Evolutionary conservation across 768 basidiomycete genomes (phyloP).

Genomic region (Aureoboletus auriporus): DNA sequence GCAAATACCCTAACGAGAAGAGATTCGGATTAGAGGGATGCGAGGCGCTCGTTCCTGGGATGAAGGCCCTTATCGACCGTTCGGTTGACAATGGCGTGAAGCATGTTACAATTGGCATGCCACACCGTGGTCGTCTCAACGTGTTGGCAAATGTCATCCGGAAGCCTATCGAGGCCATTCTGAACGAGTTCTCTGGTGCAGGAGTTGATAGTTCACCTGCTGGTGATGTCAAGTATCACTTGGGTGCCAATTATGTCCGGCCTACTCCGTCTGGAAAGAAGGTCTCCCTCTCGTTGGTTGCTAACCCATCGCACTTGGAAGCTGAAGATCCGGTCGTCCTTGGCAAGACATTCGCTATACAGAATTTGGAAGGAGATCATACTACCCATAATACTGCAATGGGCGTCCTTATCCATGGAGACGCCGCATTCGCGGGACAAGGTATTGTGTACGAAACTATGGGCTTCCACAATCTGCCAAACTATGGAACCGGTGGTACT

Average conservation of each 20-base stretch:
- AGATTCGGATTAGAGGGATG: constrained; percentile 98
- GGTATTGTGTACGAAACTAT: constrained; percentile 99
- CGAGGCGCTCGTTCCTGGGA: constrained; percentile 95
- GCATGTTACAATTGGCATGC: constrained; percentile 97
- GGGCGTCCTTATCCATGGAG: constrained; percentile 94
- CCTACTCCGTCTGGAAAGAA: constrained; percentile 98
- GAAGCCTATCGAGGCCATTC: constrained; percentile 95
- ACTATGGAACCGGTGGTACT: constrained; percentile 96
- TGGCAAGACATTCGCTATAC: constrained; percentile 96
- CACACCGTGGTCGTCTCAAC: constrained; percentile 97
- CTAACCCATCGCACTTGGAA: constrained; percentile 97
- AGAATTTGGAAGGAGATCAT: constrained; percentile 91
- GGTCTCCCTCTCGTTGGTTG: constrained; percentile 94
- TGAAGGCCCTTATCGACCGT: constrained; percentile 99
- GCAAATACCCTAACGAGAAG: constrained; percentile 99
- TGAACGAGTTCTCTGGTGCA: constrained; percentile 91
- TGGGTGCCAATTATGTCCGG: constrained; percentile 97
- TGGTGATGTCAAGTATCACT: constrained; percentile 98
- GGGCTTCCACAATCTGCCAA: constrained; percentile 94
- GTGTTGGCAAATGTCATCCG: constrained; percentile 98
- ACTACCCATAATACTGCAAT: constrained; percentile 79
- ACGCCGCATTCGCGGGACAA: constrained; percentile 97
- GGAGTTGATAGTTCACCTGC: constrained; percentile 74
- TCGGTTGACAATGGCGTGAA: constrained; percentile 96
- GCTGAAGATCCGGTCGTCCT: constrained; percentile 98